A percentile compares a stretch with the other conserved stretches of the same genome.
Evolutionary conservation across 2,329 filamentous ascomycete species (phyloP).

Genomic region (Penicillium sp.): DNA sequence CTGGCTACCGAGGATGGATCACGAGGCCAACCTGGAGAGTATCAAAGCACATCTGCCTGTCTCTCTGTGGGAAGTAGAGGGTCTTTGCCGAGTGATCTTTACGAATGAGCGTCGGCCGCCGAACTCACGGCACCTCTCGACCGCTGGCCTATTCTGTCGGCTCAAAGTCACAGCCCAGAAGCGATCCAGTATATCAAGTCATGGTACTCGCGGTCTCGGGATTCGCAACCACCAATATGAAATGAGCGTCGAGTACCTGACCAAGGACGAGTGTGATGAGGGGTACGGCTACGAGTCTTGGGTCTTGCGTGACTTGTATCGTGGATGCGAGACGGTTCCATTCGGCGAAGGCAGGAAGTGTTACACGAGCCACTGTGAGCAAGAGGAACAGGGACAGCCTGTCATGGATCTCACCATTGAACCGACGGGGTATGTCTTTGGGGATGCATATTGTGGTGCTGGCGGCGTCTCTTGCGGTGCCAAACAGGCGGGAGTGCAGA

Average conservation of each 20-base stretch:
- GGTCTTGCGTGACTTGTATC: slow-evolving; percentile 28
- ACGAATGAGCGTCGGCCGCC: slow-evolving; percentile 47
- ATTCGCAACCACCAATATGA: background rate
- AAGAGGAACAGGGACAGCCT: background rate
- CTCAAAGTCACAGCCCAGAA: slow-evolving; percentile 20
- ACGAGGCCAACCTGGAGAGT: background rate
- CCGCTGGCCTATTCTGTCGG: slow-evolving; percentile 26
- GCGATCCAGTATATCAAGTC: background rate
- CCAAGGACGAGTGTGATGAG: slow-evolving; percentile 25
- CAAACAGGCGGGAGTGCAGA: slow-evolving; percentile 49
- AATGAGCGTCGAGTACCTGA: slow-evolving; percentile 18
- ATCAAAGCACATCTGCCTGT: slow-evolving; percentile 35
- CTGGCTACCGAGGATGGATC: slow-evolving; percentile 35
- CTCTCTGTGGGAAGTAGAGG: slow-evolving; percentile 31
- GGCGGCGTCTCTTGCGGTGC: slow-evolving; percentile 67
- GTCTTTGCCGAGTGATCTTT: slow-evolving; percentile 41
- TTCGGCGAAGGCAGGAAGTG: slow-evolving; percentile 23
- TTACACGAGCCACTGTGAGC: background rate
- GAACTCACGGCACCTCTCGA: slow-evolving; percentile 19
- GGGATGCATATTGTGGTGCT: slow-evolving; percentile 67
- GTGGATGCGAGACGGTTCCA: slow-evolving; percentile 25
- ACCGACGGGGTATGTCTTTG: slow-evolving; percentile 55
- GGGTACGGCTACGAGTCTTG: slow-evolving; percentile 8
- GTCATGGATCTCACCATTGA: slow-evolving; percentile 20
- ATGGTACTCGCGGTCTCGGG: background rate